Conservation (phyloP, 495 filamentous ascomycete genomes). For the Penicillium dipodomyicola region DNA sequence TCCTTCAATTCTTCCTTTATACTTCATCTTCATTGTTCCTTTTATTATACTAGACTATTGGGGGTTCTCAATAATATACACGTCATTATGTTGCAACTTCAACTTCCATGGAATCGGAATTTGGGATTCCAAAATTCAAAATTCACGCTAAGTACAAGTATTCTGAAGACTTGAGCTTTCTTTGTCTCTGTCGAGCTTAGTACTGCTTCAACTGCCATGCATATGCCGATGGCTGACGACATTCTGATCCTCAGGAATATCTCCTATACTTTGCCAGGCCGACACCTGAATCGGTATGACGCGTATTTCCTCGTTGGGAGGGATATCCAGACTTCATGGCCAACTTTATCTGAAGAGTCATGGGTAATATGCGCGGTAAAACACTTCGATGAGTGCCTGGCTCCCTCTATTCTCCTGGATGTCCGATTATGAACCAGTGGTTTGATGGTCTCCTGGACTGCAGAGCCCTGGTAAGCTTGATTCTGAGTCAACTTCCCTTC, state of each 20-base stretch:
- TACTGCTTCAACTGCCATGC: neutral
- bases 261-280: neutral
- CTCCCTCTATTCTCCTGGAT: neutral
- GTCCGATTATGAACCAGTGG: neutral
- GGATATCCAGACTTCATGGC: neutral
- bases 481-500: neutral
- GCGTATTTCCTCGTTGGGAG: neutral
- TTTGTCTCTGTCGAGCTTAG: neutral
- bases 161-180: neutral
- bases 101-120: neutral
- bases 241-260: slow-evolving; percentile 2
- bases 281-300: neutral
- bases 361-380: neutral
- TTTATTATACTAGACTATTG: too few species aligned
- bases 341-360: slow-evolving; percentile 2
- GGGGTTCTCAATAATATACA: neutral
- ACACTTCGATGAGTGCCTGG: neutral
- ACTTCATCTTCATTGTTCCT: neutral
- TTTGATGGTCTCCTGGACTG: neutral
- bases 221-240: slow-evolving; percentile 4
- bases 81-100: neutral
- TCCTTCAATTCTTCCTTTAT: neutral
- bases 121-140: neutral
- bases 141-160: neutral
- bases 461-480: neutral